Conservation (phyloP, 768 basidiomycete species). For the Goffeauzyma gilvescens region DNA sequence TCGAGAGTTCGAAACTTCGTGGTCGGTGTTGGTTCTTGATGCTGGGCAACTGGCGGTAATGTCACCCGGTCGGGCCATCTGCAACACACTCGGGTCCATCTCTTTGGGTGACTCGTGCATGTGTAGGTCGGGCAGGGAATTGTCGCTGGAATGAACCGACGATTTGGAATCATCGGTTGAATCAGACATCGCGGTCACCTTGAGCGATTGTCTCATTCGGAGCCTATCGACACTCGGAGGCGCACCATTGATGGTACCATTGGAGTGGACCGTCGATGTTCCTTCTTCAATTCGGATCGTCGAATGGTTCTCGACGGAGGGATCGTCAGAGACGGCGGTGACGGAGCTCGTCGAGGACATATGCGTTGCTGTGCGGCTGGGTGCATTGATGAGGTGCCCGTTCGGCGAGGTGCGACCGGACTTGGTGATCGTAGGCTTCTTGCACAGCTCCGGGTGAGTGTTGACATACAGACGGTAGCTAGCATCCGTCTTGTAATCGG, state of each 20-base stretch:
- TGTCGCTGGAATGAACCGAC: slow-evolving; percentile 4
- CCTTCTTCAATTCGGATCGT: too few relatives aligned
- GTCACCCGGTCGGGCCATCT: slow-evolving; percentile 53
- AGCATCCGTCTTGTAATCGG: slow-evolving; percentile 79
- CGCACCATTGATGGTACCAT: background rate
- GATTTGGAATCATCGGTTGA: slow-evolving; percentile 4
- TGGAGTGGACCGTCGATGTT: background rate
- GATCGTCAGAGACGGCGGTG: slow-evolving; percentile 3
- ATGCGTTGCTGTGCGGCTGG: background rate
- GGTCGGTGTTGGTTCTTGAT: slow-evolving; percentile 17
- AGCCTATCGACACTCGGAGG: background rate
- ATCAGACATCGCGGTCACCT: slow-evolving; percentile 11
- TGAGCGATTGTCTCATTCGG: slow-evolving; percentile 7
- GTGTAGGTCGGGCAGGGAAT: slow-evolving; percentile 8
- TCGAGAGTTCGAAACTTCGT: too few relatives aligned
- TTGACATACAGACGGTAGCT: slow-evolving; percentile 80
- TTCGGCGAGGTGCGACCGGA: background rate
- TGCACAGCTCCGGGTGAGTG: slow-evolving; percentile 70
- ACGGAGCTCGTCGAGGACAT: slow-evolving; percentile 1
- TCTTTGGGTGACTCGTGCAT: slow-evolving; percentile 39
- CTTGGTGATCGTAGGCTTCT: too few relatives aligned
- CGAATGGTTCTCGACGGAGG: too few relatives aligned
- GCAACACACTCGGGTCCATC: slow-evolving; percentile 51
- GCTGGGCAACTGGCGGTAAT: slow-evolving; percentile 47
- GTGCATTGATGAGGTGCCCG: background rate